Percentiles rank a stretch among this genome's conserved stretches.
phyloP scores from a whole-genome alignment of 371 early-diverging fungal genomes.

The Globomyces sp. region DNA sequence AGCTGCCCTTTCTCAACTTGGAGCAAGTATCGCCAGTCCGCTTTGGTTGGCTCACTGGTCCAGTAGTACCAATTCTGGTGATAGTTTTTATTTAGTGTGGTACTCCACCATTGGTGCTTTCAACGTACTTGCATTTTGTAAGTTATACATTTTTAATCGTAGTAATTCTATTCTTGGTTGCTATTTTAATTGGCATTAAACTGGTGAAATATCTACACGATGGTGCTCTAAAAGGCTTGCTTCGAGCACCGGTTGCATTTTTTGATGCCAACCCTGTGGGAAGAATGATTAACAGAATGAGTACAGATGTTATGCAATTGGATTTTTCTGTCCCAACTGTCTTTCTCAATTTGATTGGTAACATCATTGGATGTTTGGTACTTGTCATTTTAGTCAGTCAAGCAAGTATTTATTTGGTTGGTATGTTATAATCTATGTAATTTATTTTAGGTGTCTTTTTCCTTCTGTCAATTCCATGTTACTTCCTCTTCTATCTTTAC shows the following conservation, averaged over 20 bases:
- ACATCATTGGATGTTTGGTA: constrained; percentile 59
- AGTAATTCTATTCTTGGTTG: background rate
- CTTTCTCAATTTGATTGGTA: constrained; percentile 62
- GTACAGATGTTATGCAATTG: constrained; percentile 68
- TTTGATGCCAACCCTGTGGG: constrained; percentile 84
- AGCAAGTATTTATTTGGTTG: constrained; percentile 1
- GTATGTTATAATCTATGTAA: constrained; percentile 19
- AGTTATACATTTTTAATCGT: background rate
- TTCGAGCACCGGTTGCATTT: constrained; percentile 70
- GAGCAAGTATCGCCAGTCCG: background rate
- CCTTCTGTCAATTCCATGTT: constrained; percentile 28
- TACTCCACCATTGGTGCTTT: background rate
- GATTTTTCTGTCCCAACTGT: constrained; percentile 44
- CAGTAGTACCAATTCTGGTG: too few relatives aligned
- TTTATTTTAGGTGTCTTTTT: constrained; percentile 20
- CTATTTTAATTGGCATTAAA: background rate
- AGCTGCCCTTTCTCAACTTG: background rate
- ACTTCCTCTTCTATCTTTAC: constrained; percentile 8
- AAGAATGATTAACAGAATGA: constrained; percentile 81
- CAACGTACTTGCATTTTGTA: background rate
- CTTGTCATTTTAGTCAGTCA: constrained; percentile 56
- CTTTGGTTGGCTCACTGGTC: constrained; percentile 6
- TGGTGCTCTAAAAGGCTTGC: constrained; percentile 57
- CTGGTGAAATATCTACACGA: constrained; percentile 42
- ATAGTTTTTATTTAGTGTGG: background rate